Conservation (phyloP, 2,329 filamentous ascomycete genomes). For the Chrysoporthe cubensis region DNA sequence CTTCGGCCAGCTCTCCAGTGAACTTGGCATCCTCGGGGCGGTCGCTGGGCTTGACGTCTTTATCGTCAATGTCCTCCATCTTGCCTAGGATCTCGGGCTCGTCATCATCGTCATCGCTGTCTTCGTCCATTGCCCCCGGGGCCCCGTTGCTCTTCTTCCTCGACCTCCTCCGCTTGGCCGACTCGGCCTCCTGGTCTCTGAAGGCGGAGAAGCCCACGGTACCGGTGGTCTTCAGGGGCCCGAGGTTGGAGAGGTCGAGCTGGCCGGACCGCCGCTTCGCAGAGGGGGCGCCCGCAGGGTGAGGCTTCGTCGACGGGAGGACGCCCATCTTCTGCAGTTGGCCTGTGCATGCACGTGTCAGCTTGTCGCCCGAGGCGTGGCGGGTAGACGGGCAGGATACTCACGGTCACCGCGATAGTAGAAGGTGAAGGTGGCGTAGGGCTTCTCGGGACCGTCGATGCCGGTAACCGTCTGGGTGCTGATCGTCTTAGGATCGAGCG, state of each 20-base stretch:
- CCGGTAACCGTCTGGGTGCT: slow-evolving; percentile 99
- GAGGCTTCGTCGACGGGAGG: slow-evolving; percentile 67
- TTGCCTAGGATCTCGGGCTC: slow-evolving; percentile 64
- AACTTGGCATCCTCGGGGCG: slow-evolving; percentile 72
- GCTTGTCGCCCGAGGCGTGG: slow-evolving; percentile 18
- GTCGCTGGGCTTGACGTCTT: slow-evolving; percentile 61
- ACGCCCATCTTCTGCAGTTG: slow-evolving; percentile 98
- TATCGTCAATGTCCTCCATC: slow-evolving; percentile 67
- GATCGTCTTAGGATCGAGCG: slow-evolving; percentile 93
- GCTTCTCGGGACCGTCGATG: slow-evolving; percentile 93
- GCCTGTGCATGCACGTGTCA: slow-evolving; percentile 53
- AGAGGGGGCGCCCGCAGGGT: slow-evolving; percentile 62
- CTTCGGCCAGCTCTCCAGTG: slow-evolving; percentile 76
- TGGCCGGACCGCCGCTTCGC: slow-evolving; percentile 81
- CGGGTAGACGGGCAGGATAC: slow-evolving; percentile 43
- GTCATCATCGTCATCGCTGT: slow-evolving; percentile 77
- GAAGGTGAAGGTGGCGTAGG: slow-evolving; percentile 96
- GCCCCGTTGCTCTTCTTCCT: slow-evolving; percentile 67
- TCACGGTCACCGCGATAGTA: slow-evolving; percentile 94
- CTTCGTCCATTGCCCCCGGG: slow-evolving; percentile 63
- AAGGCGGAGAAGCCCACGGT: slow-evolving; percentile 91
- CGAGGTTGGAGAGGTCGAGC: slow-evolving; percentile 82
- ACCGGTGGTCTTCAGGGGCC: slow-evolving; percentile 82
- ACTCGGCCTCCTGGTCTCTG: slow-evolving; percentile 68
- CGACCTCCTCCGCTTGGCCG: slow-evolving; percentile 59